phyloP scores from a whole-genome alignment of 495 filamentous ascomycete genomes.

The Emericellopsis terricola region DNA sequence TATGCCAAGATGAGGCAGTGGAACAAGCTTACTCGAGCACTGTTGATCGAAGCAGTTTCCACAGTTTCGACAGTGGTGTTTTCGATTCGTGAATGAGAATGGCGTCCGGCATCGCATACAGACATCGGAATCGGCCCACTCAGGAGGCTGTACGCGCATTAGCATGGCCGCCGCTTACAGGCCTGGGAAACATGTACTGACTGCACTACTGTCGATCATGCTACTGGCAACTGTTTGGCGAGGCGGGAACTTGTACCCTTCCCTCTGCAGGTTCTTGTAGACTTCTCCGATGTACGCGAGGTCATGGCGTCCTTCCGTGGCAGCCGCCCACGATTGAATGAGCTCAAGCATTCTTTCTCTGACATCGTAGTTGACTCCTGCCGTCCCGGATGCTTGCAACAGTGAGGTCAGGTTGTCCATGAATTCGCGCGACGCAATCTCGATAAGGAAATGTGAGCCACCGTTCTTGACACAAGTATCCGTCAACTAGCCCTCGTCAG shows the following conservation, averaged over 20 bases:
- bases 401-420: conserved; percentile 93
- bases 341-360: conserved; percentile 80
- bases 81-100: conserved; percentile 95
- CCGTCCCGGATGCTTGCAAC: conserved; percentile 58
- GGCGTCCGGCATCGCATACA: conserved; percentile 94
- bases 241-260: conserved; percentile 82
- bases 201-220: conserved; percentile 93
- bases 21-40: conserved; percentile 77
- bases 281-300: conserved; percentile 74
- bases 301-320: conserved; percentile 70
- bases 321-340: conserved; percentile 85
- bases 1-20: conserved; percentile 85
- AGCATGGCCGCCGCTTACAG: background rate
- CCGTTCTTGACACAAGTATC: conserved; percentile 99
- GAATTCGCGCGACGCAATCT: conserved; percentile 92
- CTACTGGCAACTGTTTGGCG: conserved; percentile 72
- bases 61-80: conserved; percentile 95
- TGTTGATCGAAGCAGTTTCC: conserved; percentile 90
- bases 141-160: conserved; percentile 49
- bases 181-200: conserved; percentile 23
- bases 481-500: conserved; percentile 37
- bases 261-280: conserved; percentile 60
- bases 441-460: conserved; percentile 83
- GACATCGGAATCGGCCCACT: conserved; percentile 95
- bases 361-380: conserved; percentile 66